These are phyloP conservation scores for Euphrasia confusa DNA, from an alignment of 257 asterid genomes.

Conservation along the genomic window DNA sequence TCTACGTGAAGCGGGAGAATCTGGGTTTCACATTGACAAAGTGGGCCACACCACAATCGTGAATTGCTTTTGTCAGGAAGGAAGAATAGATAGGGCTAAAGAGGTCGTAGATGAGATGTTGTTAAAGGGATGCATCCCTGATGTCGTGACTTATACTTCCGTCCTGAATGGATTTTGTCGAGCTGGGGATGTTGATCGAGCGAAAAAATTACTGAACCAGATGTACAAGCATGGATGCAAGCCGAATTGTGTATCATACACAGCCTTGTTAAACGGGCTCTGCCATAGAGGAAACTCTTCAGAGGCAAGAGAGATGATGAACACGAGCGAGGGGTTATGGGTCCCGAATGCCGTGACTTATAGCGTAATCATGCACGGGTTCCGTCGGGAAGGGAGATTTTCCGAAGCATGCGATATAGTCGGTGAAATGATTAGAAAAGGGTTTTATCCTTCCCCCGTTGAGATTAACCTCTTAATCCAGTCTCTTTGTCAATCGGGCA, in stretches of 20 bases:
- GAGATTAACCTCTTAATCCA: conserved; percentile 81
- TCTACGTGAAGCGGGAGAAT: conserved; percentile 66
- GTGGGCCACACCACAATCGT: conserved; percentile 71
- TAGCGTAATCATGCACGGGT: conserved; percentile 80
- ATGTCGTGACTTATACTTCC: conserved; percentile 92
- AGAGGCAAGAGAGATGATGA: conserved; percentile 87
- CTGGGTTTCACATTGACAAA: conserved; percentile 65
- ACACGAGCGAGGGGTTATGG: conserved; percentile 83
- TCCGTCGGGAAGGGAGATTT: conserved; percentile 82
- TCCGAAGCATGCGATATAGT: conserved; percentile 65
- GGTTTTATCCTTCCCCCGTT: conserved; percentile 71
- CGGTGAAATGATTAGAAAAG: conserved; percentile 70
- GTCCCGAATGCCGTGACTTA: conserved; percentile 76
- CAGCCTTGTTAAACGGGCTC: conserved; percentile 75
- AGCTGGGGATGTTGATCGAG: conserved; percentile 58
- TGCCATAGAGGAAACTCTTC: conserved; percentile 62
- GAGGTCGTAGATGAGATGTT: conserved; percentile 77
- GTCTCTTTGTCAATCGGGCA: conserved; percentile 55
- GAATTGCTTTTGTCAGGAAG: conserved; percentile 62
- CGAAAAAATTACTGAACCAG: conserved; percentile 67
- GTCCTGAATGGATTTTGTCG: conserved; percentile 69
- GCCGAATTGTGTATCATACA: conserved; percentile 81
- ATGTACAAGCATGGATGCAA: conserved; percentile 81
- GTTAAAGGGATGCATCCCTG: conserved; percentile 68
- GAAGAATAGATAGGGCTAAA: conserved; percentile 63